These are phyloP conservation scores for Oryza australiensis DNA, from an alignment of 176 grass and related monocot genomes.

Conservation along the genomic window DNA sequence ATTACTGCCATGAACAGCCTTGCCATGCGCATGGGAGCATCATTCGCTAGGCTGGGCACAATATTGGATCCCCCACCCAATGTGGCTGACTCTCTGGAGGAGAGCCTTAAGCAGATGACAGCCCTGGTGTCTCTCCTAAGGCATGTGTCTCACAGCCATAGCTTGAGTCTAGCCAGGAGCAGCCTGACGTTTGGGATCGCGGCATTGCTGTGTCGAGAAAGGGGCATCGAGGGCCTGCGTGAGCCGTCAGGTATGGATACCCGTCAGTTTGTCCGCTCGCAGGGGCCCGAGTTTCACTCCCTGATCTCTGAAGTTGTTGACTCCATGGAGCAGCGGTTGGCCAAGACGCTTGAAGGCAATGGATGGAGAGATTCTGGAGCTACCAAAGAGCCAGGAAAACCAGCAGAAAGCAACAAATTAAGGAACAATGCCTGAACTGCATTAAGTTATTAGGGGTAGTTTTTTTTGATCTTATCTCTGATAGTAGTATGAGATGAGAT, in stretches of 20 bases:
- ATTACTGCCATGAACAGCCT: not conserved
- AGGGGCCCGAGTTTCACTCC: not conserved
- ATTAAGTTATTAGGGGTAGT: not conserved
- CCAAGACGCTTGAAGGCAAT: not conserved
- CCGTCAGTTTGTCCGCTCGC: not conserved
- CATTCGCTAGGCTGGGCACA: not conserved
- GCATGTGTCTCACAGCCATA: not conserved
- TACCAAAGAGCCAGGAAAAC: not conserved
- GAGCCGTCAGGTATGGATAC: not conserved
- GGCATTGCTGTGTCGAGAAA: not conserved
- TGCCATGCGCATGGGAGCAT: not conserved
- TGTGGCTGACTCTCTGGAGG: not conserved
- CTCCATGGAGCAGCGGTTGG: not conserved
- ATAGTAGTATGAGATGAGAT: not conserved
- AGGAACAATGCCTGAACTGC: not conserved
- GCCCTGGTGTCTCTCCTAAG: not conserved
- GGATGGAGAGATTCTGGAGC: not conserved
- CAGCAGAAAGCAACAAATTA: not conserved
- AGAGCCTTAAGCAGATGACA: constrained; percentile 4
- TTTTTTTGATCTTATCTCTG: not conserved
- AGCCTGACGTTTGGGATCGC: not conserved
- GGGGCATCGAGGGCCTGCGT: not conserved
- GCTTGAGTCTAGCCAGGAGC: not conserved
- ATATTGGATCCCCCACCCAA: not conserved
- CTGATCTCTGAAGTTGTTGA: not conserved